phyloP scores from a whole-genome alignment of 495 filamentous ascomycete species.

The Stereocaulon alpinum region DNA sequence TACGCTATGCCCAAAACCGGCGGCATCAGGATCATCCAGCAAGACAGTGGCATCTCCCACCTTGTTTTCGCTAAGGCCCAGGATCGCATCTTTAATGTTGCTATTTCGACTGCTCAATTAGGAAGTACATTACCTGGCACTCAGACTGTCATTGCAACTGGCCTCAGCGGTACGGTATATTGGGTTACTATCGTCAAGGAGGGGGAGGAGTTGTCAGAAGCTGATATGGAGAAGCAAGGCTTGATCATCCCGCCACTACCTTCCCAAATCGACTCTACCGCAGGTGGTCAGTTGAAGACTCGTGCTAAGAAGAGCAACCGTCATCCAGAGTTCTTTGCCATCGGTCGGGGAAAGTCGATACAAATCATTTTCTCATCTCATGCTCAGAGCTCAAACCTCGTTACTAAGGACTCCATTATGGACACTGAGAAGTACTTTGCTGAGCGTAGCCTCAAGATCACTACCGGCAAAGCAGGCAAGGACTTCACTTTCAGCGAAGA shows the following conservation, averaged over 20 bases:
- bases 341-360: slow-evolving; percentile 91
- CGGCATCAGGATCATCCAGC: slow-evolving; percentile 82
- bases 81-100: slow-evolving; percentile 90
- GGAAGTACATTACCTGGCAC: slow-evolving; percentile 38
- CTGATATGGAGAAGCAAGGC: slow-evolving; percentile 62
- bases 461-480: slow-evolving; percentile 94
- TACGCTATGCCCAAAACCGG: slow-evolving; percentile 88
- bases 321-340: slow-evolving; percentile 85
- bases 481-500: slow-evolving; percentile 97
- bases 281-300: slow-evolving; percentile 89
- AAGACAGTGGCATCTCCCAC: slow-evolving; percentile 82
- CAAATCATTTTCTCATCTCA: slow-evolving; percentile 77
- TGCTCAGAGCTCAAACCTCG: slow-evolving; percentile 58
- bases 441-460: slow-evolving; percentile 79
- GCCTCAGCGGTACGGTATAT: slow-evolving; percentile 86
- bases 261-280: slow-evolving; percentile 65
- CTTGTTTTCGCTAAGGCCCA: slow-evolving; percentile 78
- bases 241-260: slow-evolving; percentile 72
- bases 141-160: slow-evolving; percentile 81
- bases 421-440: slow-evolving; percentile 78
- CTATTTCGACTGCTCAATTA: slow-evolving; percentile 53
- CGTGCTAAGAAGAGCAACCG: slow-evolving; percentile 78
- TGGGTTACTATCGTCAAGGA: slow-evolving; percentile 69
- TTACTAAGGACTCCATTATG: slow-evolving; percentile 59
- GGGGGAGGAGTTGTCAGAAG: slow-evolving; percentile 63